Percentiles rank a stretch among this genome's conserved stretches.
Conservation (phyloP, 495 filamentous ascomycete species). For the Neurospora terricola region DNA sequence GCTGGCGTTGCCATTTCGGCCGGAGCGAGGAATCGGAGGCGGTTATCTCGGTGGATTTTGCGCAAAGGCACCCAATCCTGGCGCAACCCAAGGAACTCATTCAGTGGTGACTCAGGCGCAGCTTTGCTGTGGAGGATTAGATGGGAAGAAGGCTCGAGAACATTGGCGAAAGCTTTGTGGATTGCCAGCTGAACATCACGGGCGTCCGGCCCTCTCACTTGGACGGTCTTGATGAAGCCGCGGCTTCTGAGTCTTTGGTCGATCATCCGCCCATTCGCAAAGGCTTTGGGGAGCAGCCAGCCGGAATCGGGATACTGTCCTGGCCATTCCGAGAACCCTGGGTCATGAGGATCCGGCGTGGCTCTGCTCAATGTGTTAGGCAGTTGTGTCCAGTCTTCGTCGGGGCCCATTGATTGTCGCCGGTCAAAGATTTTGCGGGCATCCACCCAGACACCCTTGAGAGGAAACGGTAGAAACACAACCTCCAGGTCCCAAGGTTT, state of each 20-base stretch:
- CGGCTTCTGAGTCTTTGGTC: constrained; percentile 55
- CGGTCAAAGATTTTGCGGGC: constrained; percentile 36
- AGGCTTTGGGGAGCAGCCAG: constrained; percentile 51
- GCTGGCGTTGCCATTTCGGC: constrained; percentile 57
- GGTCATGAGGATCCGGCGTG: constrained; percentile 32
- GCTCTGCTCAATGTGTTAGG: constrained; percentile 34
- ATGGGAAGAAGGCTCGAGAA: constrained; percentile 30
- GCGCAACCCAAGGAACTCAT: constrained; percentile 39
- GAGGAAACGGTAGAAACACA: constrained; percentile 55
- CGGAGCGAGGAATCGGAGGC: constrained; percentile 52
- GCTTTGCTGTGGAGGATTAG: constrained; percentile 9
- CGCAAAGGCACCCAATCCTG: constrained; percentile 57
- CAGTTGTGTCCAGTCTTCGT: constrained; percentile 49
- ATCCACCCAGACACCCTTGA: constrained; percentile 53
- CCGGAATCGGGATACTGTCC: constrained; percentile 32
- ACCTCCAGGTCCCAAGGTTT: constrained; percentile 62
- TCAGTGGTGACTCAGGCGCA: constrained; percentile 18
- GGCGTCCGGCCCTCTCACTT: constrained; percentile 46
- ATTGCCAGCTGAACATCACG: constrained; percentile 51
- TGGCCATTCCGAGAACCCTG: constrained; percentile 34
- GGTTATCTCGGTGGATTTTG: constrained; percentile 58
- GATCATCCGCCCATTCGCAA: constrained; percentile 39
- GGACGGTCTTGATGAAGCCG: constrained; percentile 52
- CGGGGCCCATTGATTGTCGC: constrained; percentile 28
- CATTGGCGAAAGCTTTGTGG: constrained; percentile 43